Evolutionary conservation across 2,329 filamentous ascomycete species (phyloP).

Genomic region (Scedosporium aurantiacum): DNA sequence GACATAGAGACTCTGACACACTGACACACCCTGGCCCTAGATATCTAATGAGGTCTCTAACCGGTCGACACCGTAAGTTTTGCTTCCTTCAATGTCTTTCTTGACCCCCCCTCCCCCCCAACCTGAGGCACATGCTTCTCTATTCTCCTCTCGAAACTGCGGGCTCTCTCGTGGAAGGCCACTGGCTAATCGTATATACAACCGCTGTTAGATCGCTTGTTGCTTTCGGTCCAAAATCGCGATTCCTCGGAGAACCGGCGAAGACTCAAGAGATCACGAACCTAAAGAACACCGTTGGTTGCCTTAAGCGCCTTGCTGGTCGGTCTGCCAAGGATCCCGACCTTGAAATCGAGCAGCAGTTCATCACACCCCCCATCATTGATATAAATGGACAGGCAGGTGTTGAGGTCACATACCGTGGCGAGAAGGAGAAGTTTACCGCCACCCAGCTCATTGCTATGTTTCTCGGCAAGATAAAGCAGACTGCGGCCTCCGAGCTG

Average conservation of each 20-base stretch:
- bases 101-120: conserved; percentile 6
- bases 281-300: conserved; percentile 95
- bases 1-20: background rate
- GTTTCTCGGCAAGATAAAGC: conserved; percentile 90
- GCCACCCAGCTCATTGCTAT: conserved; percentile 88
- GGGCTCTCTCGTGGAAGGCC: conserved; percentile 1
- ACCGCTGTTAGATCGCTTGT: conserved; percentile 66
- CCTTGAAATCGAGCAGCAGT: conserved; percentile 85
- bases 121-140: background rate
- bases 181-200: conserved; percentile 8
- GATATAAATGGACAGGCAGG: conserved; percentile 92
- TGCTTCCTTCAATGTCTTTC: background rate
- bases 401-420: conserved; percentile 84
- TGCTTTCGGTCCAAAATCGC: conserved; percentile 85
- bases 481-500: conserved; percentile 75
- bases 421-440: conserved; percentile 93
- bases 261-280: conserved; percentile 99
- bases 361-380: conserved; percentile 72
- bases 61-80: conserved; percentile 86
- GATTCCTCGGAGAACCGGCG: conserved; percentile 87
- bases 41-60: conserved; percentile 99
- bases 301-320: conserved; percentile 84
- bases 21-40: conserved; percentile 32
- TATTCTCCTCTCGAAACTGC: conserved; percentile 6
- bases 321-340: conserved; percentile 83